These are phyloP conservation scores for Aspergillus saccharolyticus DNA, from an alignment of 495 filamentous ascomycete species.

Conservation along the genomic window DNA sequence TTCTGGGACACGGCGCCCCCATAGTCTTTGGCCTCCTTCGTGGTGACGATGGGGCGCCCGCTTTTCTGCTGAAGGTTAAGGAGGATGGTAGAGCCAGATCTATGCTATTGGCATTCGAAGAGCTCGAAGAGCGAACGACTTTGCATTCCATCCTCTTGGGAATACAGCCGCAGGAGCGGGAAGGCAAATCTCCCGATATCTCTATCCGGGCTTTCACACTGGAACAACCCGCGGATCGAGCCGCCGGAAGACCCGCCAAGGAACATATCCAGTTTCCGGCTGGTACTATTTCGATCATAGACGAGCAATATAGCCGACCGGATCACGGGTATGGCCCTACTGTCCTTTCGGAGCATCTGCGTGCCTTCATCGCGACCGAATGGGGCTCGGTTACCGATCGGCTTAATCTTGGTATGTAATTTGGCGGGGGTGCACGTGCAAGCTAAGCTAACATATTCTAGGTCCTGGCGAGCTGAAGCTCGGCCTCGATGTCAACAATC, in stretches of 20 bases:
- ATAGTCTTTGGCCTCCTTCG: constrained; percentile 69
- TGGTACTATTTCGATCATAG: constrained; percentile 47
- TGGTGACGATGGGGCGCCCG: constrained; percentile 60
- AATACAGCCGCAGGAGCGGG: constrained; percentile 53
- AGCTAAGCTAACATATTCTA: constrained; percentile 19
- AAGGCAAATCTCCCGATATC: constrained; percentile 58
- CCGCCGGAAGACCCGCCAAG: constrained; percentile 24
- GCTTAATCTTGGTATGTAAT: constrained; percentile 55
- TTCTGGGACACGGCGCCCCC: constrained; percentile 53
- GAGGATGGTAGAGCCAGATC: constrained; percentile 59
- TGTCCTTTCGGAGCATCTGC: constrained; percentile 63
- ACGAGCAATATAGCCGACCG: constrained; percentile 39
- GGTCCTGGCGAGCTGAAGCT: constrained; percentile 67
- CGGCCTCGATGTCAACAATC: constrained; percentile 51
- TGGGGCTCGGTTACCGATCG: constrained; percentile 69
- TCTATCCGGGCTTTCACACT: constrained; percentile 58
- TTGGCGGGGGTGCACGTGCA: background rate
- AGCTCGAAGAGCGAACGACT: constrained; percentile 57
- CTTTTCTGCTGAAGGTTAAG: constrained; percentile 63
- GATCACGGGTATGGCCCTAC: constrained; percentile 49
- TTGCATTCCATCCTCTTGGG: constrained; percentile 67
- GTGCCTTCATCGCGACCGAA: constrained; percentile 61
- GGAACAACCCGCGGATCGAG: constrained; percentile 44
- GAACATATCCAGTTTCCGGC: constrained; percentile 39
- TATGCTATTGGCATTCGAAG: constrained; percentile 69